Evolutionary conservation across 2,329 filamentous ascomycete species (phyloP).

Genomic region (Dactylellina sp.): DNA sequence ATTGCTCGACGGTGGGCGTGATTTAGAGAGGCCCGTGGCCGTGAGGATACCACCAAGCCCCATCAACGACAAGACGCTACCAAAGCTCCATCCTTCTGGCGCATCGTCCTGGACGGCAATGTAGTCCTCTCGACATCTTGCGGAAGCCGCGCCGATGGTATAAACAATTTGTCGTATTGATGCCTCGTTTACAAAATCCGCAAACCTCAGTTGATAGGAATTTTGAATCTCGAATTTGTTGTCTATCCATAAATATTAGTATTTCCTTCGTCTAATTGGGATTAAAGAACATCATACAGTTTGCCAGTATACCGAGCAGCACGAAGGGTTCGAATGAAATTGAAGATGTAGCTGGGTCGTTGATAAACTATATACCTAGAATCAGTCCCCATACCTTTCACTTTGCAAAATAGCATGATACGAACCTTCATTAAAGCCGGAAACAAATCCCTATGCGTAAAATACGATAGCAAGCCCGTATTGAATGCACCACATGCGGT

Average conservation of each 20-base stretch:
- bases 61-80: constrained; percentile 85
- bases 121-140: constrained; percentile 77
- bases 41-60: constrained; percentile 63
- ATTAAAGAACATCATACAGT: constrained; percentile 67
- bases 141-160: constrained; percentile 79
- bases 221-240: constrained; percentile 99
- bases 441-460: constrained; percentile 93
- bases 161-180: constrained; percentile 84
- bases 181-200: constrained; percentile 93
- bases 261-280: background rate
- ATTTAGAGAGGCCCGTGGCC: constrained; percentile 64
- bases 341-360: constrained; percentile 76
- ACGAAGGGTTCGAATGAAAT: constrained; percentile 80
- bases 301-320: constrained; percentile 86
- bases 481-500: constrained; percentile 94
- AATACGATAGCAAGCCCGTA: constrained; percentile 91
- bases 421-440: constrained; percentile 91
- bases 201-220: constrained; percentile 88
- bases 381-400: constrained; percentile 10
- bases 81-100: constrained; percentile 87
- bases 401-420: background rate
- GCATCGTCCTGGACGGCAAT: constrained; percentile 88
- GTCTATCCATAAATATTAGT: constrained; percentile 64
- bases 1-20: constrained; percentile 64
- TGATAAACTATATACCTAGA: constrained; percentile 73